Evolutionary conservation across 2,329 filamentous ascomycete genomes (phyloP).

Genomic region (Claviceps arundinis): DNA sequence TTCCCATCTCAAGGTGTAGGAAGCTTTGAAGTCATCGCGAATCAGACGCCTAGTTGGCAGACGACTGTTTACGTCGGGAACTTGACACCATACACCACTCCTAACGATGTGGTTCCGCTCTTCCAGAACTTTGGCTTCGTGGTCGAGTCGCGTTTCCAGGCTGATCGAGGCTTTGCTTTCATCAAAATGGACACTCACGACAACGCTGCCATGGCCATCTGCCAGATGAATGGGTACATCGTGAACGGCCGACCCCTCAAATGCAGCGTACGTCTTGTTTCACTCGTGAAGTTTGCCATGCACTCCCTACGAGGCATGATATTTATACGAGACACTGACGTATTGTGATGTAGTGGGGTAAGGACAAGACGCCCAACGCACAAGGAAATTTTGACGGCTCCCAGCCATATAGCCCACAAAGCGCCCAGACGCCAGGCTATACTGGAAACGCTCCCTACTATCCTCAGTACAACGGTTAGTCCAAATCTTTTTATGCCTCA

Average conservation of each 20-base stretch:
- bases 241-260: conserved; percentile 94
- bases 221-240: conserved; percentile 93
- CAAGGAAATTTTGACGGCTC: conserved; percentile 60
- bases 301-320: background rate
- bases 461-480: conserved; percentile 78
- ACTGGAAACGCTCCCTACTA: conserved; percentile 79
- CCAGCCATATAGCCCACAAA: conserved; percentile 58
- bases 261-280: conserved; percentile 70
- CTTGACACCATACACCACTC: conserved; percentile 91
- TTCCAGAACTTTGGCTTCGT: conserved; percentile 99
- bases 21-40: conserved; percentile 93
- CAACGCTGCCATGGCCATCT: conserved; percentile 96
- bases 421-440: conserved; percentile 57
- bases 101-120: conserved; percentile 89
- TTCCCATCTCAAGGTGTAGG: conserved; percentile 94
- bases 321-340: background rate
- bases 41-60: conserved; percentile 94
- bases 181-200: conserved; percentile 99
- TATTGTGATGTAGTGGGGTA: conserved; percentile 65
- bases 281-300: conserved; percentile 1
- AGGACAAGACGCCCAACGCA: conserved; percentile 81
- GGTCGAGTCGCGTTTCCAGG: conserved; percentile 93
- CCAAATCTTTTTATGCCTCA: background rate
- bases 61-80: conserved; percentile 98
- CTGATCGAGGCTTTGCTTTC: conserved; percentile 94